Base-by-base conservation (phyloP, 176 grass and related monocot species). In the Bolboschoenus planiculmis region DNA sequence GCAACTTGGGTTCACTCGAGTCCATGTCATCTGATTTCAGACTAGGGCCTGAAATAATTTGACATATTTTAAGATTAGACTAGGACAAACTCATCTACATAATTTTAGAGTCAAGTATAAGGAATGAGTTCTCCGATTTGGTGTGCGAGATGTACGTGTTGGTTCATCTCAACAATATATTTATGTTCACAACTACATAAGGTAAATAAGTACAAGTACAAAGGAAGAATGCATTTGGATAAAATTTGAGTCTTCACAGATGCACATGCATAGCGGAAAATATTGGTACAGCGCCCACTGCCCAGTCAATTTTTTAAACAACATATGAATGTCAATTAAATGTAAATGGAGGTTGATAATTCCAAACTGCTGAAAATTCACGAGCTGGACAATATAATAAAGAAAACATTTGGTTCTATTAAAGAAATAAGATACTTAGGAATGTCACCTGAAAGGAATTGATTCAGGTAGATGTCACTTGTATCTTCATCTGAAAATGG, bases 1-100 rank as follows among this genome's bases (percentile, higher is more conserved):
- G 34, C 42, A 85, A 89, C 3, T 0, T 36, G 24, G 86, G 60
- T 39, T 89, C 85, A 10, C 10, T 81, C 16, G 23, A 29, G 42
- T 81, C 79, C 10, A 56, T 80, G 31, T 26, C 33, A 5, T 59
- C 78, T 33, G 50, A 56, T 59, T 39, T 59, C 35, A 80, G 18
- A 80, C 35, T 37, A 34, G 18, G 37, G 56, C 15, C 78, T 80
- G 48, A 18, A 57, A 80, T 56, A 46, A 63, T 31, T 48, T 50
- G 4, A 11, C 50, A n/a, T 15, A 18, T 16, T 3, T 18, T 53
- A 53, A 16, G 18, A 53, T 53, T 53, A 53, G 50, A 9, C 50
- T 3, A 53, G 50, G 50, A 53, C 50, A 53, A n/a, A n/a, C n/a
- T n/a, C n/a, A n/a, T n/a, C n/a, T n/a, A n/a, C n/a, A n/a, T n/a